Evolutionary conservation across 495 filamentous ascomycete genomes (phyloP), one percentile per base, ranked within the genome.

Genomic region (Penicillium salamii): DNA sequence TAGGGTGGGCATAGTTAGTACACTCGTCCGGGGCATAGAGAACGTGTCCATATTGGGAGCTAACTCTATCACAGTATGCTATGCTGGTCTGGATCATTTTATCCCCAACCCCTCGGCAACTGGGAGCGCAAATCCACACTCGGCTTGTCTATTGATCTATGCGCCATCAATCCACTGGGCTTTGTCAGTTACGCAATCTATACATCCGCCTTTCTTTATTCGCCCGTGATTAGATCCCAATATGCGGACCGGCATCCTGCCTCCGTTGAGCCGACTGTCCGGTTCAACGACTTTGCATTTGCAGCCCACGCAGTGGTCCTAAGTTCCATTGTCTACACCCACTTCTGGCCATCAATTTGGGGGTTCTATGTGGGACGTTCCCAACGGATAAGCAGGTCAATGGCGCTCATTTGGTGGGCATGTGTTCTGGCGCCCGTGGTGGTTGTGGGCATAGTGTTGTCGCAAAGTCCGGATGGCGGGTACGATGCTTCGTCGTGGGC

Each of bases 81-180:
- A n/a, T 80, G 78, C 61, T 95, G 91, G 91, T 88, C 86, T 1
- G 63, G 86, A 32, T 95, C 90, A 11, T 97, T 96, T 71, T 98
- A 97, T 63, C 92, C 95, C 1, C 93, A 97, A 59, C 79, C 86
- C 1, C 65, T 91, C 32, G 78, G 82, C 48, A 98, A 95, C 74
- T 84, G 76, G 63, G 76, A 69, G 23, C 82, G 90, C 15, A 75
- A 77, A 19, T 86, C 90, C 3, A 96, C 91, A 3, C 77, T 80
- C 4, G 93, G 93, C 8, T 82, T 91, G 7, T 85, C 91, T 0
- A 83, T 93, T 41, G 90, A 97, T 64, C 96, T 90, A 60, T 89
- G 88, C 5, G 77, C 84, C 6, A 75, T 92, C 63, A 98, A 98
- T 61, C 75, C 81, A 2, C 67, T 95, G 3, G 91, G 93, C 28